These are phyloP conservation scores for Dothistroma pini DNA, from an alignment of 2,329 filamentous ascomycete genomes.

Conservation along the genomic window DNA sequence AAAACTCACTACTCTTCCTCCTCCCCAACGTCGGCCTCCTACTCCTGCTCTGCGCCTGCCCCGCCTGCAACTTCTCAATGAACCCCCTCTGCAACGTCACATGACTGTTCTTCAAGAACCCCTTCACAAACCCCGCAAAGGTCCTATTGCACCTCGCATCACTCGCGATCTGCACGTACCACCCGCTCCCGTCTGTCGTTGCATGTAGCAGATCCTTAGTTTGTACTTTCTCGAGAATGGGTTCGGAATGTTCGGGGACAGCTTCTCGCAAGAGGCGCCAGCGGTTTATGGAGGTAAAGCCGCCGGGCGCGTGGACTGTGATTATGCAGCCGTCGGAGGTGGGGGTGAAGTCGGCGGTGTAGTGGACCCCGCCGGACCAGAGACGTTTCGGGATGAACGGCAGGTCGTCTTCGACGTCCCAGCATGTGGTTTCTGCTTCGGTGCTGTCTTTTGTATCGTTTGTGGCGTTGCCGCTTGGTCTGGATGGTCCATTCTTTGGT, in stretches of 20 bases:
- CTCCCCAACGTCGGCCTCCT: slow-evolving; percentile 24
- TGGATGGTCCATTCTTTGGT: slow-evolving; percentile 18
- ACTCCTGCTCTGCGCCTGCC: slow-evolving; percentile 10
- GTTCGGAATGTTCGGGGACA: slow-evolving; percentile 19
- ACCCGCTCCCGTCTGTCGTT: slow-evolving; percentile 19
- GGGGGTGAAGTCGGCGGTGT: slow-evolving; percentile 31
- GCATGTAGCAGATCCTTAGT: slow-evolving; percentile 27
- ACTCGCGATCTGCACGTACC: slow-evolving; percentile 34
- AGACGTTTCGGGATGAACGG: slow-evolving; percentile 35
- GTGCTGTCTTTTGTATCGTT: slow-evolving; percentile 15
- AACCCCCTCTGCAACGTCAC: slow-evolving; percentile 30
- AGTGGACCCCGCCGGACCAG: slow-evolving; percentile 34
- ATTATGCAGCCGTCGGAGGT: slow-evolving; percentile 34
- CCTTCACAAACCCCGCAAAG: slow-evolving; percentile 35
- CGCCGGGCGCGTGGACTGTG: slow-evolving; percentile 34
- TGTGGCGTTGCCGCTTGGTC: slow-evolving; percentile 8
- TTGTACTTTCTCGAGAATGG: slow-evolving; percentile 13
- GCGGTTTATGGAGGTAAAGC: slow-evolving; percentile 34
- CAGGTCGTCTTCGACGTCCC: slow-evolving; percentile 36
- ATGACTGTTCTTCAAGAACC: slow-evolving; percentile 34
- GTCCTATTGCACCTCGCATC: slow-evolving; percentile 32
- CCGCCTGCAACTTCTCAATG: slow-evolving; percentile 28
- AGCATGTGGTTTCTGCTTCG: slow-evolving; percentile 23
- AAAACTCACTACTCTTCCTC: slow-evolving; percentile 16
- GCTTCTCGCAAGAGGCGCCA: slow-evolving; percentile 32